Evolutionary conservation across 768 basidiomycete genomes (phyloP).

Genomic region (Clitopilus passeckerianus): DNA sequence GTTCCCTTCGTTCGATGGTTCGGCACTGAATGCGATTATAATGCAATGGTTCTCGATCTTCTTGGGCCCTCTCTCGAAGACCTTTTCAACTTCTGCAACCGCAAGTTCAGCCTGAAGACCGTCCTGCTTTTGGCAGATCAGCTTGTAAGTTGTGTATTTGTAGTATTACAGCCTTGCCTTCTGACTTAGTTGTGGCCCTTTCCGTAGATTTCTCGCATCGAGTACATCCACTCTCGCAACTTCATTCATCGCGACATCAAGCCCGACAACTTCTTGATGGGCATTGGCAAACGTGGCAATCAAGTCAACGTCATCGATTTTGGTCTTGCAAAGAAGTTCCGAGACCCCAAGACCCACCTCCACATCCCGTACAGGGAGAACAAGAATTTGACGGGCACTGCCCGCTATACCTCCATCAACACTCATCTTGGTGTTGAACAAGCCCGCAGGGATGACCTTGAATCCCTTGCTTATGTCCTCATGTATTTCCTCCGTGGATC

Average conservation of each 20-base stretch:
- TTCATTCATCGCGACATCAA: conserved; percentile 99
- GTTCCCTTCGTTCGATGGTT: conserved; percentile 98
- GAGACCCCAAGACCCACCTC: conserved; percentile 98
- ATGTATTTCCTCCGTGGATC: conserved; percentile 99
- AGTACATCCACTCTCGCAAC: conserved; percentile 99
- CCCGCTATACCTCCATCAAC: conserved; percentile 99
- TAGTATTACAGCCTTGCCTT: conserved; percentile 13
- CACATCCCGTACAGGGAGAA: conserved; percentile 99
- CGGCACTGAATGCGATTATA: conserved; percentile 97
- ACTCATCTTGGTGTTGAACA: conserved; percentile 98
- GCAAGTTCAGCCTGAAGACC: conserved; percentile 97
- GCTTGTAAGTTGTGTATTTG: conserved; percentile 52
- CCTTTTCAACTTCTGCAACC: conserved; percentile 92
- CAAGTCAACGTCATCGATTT: conserved; percentile 99
- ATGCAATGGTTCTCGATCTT: conserved; percentile 98
- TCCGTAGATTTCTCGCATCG: conserved; percentile 89
- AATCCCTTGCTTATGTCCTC: conserved; percentile 97
- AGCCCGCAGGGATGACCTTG: conserved; percentile 95
- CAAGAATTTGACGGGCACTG: conserved; percentile 99
- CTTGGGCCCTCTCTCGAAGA: conserved; percentile 90
- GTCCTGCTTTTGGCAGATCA: conserved; percentile 96
- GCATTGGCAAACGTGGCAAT: conserved; percentile 98
- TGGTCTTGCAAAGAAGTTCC: conserved; percentile 98
- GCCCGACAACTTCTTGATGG: conserved; percentile 99
- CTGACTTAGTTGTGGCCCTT: conserved; percentile 12